These are phyloP conservation scores for apple (Malus domestica) DNA, from an alignment of 306 rosid species.

Conservation along the genomic window DNA sequence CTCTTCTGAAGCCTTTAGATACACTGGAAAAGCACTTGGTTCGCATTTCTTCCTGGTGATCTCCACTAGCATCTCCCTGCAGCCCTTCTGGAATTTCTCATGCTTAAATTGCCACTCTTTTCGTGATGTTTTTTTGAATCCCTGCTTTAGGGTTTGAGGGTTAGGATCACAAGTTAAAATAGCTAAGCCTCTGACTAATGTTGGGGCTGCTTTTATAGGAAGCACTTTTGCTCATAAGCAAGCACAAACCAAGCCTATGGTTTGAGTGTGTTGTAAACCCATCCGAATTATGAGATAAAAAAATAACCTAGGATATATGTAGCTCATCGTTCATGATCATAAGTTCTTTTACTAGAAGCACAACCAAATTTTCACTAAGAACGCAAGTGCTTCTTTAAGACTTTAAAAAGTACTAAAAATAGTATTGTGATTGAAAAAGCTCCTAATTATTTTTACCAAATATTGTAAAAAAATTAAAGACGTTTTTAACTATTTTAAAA, in stretches of 20 bases:
- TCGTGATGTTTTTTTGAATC: constrained; percentile 72
- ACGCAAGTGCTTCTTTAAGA: no score
- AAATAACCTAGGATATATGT: no score
- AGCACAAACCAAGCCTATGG: not conserved
- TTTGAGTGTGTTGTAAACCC: not conserved
- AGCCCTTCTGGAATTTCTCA: constrained; percentile 64
- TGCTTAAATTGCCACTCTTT: constrained; percentile 89
- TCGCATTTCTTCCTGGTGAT: constrained; percentile 74
- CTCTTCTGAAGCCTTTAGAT: constrained; percentile 56
- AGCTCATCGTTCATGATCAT: not conserved
- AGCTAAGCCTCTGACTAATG: not conserved
- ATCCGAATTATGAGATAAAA: not conserved
- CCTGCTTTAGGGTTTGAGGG: constrained; percentile 25
- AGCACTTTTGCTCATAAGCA: not conserved
- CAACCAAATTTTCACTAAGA: not conserved
- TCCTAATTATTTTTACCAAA: no score
- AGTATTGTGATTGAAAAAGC: no score
- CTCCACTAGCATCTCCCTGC: constrained; percentile 42
- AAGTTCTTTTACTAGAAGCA: not conserved
- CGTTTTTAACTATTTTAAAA: no score
- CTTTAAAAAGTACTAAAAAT: no score
- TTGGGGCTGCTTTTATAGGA: not conserved
- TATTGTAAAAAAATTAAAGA: no score
- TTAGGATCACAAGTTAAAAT: not conserved
- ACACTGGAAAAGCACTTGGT: constrained; percentile 74